Evolutionary conservation across 495 filamentous ascomycete genomes (phyloP).

Genomic region (Aspergillus leporis): DNA sequence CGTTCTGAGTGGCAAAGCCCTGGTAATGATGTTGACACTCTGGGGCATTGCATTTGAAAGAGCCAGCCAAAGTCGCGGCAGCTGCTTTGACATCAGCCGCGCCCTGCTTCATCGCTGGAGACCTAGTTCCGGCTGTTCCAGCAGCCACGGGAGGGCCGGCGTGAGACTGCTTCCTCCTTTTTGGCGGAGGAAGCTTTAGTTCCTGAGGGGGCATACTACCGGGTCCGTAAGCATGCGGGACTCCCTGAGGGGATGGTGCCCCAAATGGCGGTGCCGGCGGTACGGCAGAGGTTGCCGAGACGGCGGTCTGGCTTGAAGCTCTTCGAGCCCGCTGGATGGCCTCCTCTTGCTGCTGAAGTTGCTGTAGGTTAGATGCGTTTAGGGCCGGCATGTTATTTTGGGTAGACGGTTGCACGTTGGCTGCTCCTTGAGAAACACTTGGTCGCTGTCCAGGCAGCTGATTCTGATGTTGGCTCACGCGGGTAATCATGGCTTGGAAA

Average conservation of each 20-base stretch:
- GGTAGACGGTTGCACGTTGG: slow-evolving; percentile 23
- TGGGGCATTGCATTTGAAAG: slow-evolving; percentile 45
- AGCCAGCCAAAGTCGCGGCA: slow-evolving; percentile 27
- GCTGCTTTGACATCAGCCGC: slow-evolving; percentile 36
- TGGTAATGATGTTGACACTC: slow-evolving; percentile 48
- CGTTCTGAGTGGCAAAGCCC: slow-evolving; percentile 46
- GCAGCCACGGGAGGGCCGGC: slow-evolving; percentile 32
- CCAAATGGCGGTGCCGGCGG: slow-evolving; percentile 68
- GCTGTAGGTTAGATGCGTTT: slow-evolving; percentile 66
- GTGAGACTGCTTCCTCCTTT: slow-evolving; percentile 56
- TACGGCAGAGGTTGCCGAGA: slow-evolving; percentile 63
- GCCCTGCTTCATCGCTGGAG: slow-evolving; percentile 32
- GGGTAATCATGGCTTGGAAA: slow-evolving; percentile 42
- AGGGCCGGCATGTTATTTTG: slow-evolving; percentile 50
- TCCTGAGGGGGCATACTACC: slow-evolving; percentile 53
- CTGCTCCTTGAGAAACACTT: slow-evolving; percentile 25
- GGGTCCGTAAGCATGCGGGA: slow-evolving; percentile 56
- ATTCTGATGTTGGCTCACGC: slow-evolving; percentile 37
- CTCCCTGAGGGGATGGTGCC: slow-evolving; percentile 68
- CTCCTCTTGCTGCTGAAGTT: slow-evolving; percentile 51
- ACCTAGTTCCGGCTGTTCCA: slow-evolving; percentile 30
- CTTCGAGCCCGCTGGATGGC: slow-evolving; percentile 43
- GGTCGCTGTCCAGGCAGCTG: slow-evolving; percentile 28
- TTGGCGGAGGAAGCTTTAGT: slow-evolving; percentile 61
- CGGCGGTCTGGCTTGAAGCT: slow-evolving; percentile 58